Base-by-base conservation (phyloP, 257 asterid species). In the Nemophila menziesii region DNA sequence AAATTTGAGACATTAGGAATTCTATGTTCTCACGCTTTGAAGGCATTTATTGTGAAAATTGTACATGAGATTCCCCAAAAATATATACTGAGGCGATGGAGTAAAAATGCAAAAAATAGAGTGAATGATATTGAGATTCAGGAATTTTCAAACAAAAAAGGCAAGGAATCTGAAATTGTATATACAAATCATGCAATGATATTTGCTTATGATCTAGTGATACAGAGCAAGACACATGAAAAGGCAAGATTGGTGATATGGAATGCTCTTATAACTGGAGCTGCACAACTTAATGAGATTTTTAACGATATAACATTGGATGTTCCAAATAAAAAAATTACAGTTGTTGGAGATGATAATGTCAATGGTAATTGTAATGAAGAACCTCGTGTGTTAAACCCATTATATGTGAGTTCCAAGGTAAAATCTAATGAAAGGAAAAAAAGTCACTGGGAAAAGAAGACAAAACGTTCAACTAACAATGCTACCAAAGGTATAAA, bases 1-100 rank as follows among this genome's bases (percentile, higher is more conserved):
- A 27, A 16, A 21, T 39, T 56, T 56, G 42, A 57, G 39, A 22
- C 50, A 13, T 5, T 39, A n/a, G 23, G 24, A 39, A 55, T 55
- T 18, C 36, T 44, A 10, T 45, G 53, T 26, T 33, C 34, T 8
- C 46, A 45, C n/a, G 61, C 54, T 14, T 23, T 55, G 40, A 37
- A 36, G 36, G 42, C 44, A 0, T 54, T 54, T 13, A 46, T 40
- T 16, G 11, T 34, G 26, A 38, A 44, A 37, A 36, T 44, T 12
- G 24, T 36, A 16, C 42, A 20, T 43, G 14, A 9, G 3, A 29
- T 48, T 13, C 51, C 50, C 3, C 26, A 40, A 2, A 14, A 13
- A n/a, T 33, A 39, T n/a, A 24, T 56, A 10, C 17, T 22, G 43
- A 56, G 13, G 1, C 16, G 56, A 33, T 48, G 51, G 51, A 39